Evolutionary conservation across 1,284 basidiomycete species (phyloP), one percentile per base, ranked within the genome.

Genomic region (Fomitopsis pinicola): DNA sequence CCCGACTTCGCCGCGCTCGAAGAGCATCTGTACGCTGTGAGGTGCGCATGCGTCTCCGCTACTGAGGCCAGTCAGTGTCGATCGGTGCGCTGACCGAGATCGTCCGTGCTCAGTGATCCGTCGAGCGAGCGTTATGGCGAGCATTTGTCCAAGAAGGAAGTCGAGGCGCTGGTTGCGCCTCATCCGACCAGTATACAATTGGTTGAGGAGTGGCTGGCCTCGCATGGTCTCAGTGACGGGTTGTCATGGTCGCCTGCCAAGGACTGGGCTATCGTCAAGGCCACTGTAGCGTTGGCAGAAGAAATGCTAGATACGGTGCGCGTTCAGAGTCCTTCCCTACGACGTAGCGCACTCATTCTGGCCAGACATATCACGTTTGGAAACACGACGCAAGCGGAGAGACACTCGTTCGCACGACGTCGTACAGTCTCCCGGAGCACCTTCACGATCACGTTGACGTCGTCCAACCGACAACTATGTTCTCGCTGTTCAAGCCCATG

Each of bases 391-490:
- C 75, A 28, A 81, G 76, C 36, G 84, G 84, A 0, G 82, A 86
- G 42, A 72, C 75, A 17, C 67, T 87, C 36, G 77, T 91, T 61
- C 82, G 89, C 60, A 88, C 90, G 19, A 85, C 83, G 5, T 78
- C 77, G 48, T 93, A 92, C 75, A 86, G 85, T 66, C 76, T 93
- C 9, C 90, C 91, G 0, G 78, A 77, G 60, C 64, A 80, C 61
- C 70, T 93, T 28, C 81, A 87, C 65, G 73, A 75, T 5, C 89
- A 92, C 67, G 71, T 92, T 52, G 88, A 91, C 56, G 73, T 91
- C 36, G 78, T 92, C 42, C 87, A 89, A 63, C 91, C 91, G 0
- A 92, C 90, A 0, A 90, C 88, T 0, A 81, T 86, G 73, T 92
- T 92, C 68, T 78, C 80, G 48, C 81, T 80, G 46, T 77, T 81